Evolutionary conservation across 768 basidiomycete species (phyloP).

Genomic region (Butyriboletus loyo): DNA sequence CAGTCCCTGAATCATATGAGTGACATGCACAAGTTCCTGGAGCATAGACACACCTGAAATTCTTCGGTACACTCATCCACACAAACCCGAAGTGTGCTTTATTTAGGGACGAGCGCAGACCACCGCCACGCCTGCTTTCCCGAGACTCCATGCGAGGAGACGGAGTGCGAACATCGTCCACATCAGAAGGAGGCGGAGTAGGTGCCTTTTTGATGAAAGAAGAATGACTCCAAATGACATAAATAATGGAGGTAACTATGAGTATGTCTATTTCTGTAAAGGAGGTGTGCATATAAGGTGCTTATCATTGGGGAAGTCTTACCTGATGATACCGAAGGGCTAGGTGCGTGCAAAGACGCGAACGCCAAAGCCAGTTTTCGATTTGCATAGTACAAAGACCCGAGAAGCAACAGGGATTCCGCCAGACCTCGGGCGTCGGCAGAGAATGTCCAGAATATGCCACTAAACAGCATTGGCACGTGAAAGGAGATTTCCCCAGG

Average conservation of each 20-base stretch:
- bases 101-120: slow-evolving; percentile 26
- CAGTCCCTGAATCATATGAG: slow-evolving; percentile 54
- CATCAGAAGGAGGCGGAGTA: slow-evolving; percentile 13
- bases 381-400: slow-evolving; percentile 56
- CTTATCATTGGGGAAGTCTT: slow-evolving; percentile 11
- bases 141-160: slow-evolving; percentile 49
- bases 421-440: slow-evolving; percentile 60
- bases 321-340: slow-evolving; percentile 55
- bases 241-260: slow-evolving; percentile 51
- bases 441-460: slow-evolving; percentile 43
- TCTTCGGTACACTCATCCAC: slow-evolving; percentile 91
- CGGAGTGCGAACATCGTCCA: slow-evolving; percentile 22
- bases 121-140: slow-evolving; percentile 41
- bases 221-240: slow-evolving; percentile 61
- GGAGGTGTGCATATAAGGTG: slow-evolving; percentile 1
- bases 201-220: slow-evolving; percentile 34
- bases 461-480: slow-evolving; percentile 42
- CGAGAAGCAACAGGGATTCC: slow-evolving; percentile 65
- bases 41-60: slow-evolving; percentile 60
- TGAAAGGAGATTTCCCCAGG: slow-evolving; percentile 47
- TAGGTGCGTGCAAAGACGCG: slow-evolving; percentile 16
- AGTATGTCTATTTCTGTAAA: slow-evolving; percentile 57
- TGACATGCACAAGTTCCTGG: background rate
- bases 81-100: slow-evolving; percentile 65
- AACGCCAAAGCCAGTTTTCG: slow-evolving; percentile 32